Base-by-base conservation (phyloP, 768 basidiomycete species). In the Cubamyces sp. region DNA sequence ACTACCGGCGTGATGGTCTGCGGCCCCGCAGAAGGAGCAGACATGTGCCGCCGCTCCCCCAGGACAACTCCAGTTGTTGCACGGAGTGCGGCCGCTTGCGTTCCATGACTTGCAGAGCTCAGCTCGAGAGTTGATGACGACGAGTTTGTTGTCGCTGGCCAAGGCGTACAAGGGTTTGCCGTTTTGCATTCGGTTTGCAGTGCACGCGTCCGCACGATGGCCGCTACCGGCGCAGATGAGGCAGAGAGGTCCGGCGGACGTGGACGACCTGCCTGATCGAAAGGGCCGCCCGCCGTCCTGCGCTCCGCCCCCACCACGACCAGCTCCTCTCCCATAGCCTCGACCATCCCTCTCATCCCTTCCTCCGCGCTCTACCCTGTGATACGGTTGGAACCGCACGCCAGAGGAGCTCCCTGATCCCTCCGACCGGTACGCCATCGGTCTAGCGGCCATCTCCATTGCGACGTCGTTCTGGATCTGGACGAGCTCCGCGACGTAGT, bases 1-100 rank as follows among this genome's bases (percentile, higher is more conserved):
- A 59, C 51, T 54, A 39, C 40, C 57, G 45, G 56, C 51, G 47
- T 52, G 51, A 59, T 64, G 62, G n/a, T 19, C 39, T 16, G 57
- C 7, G 62, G 62, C 39, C 26, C 62, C 51, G 46, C 62, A 64
- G 57, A 64, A 54, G 16, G 62, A 64, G 34, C 62, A 64, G 34
- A 21, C 18, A 48, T 64, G 62, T 2, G 5, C 50, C 1, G 50
- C 30, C 5, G 37, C 3, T 4, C 39, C 51, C 3, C n/a, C 15
- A 12, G 21, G 26, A 25, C 57, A 59, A 8, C 37, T 26, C 12
- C 18, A 3, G 30, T 23, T 14, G 26, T 41, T 42, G 53, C 57
- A 64, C 11, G 43, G 47, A 15, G 26, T 21, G 1, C 50, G 19
- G 5, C 56, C 46, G 14, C 57, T 47, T 9, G 39, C 26, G 41